A percentile compares a stretch with the other conserved stretches of the same genome.
Evolutionary conservation across 31 red algal species (phyloP).

Genomic region (Odonthalia washingtoniensis): DNA sequence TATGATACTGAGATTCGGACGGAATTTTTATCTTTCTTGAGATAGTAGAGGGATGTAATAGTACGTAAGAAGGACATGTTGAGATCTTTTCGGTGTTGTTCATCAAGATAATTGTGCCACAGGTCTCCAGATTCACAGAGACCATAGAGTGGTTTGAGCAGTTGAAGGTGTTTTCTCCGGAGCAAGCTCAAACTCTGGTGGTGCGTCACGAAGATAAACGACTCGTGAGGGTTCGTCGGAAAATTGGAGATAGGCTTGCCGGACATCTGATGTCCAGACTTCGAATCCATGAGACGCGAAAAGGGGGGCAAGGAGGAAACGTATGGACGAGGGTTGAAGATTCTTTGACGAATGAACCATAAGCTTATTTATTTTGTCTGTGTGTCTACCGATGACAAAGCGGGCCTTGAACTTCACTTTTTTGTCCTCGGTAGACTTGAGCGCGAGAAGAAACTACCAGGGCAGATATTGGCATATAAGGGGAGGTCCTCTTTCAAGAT

Average conservation of each 20-base stretch:
- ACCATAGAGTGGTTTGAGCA: too few species aligned
- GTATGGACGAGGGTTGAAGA: constrained; percentile 31
- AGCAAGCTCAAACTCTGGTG: too few species aligned
- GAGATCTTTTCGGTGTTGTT: constrained; percentile 27
- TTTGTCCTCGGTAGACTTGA: constrained; percentile 43
- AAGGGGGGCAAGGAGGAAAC: constrained; percentile 20
- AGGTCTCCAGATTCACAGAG: too few species aligned
- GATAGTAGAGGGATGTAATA: constrained; percentile 40
- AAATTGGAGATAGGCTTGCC: too few species aligned
- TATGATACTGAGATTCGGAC: background rate
- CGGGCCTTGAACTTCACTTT: constrained; percentile 48
- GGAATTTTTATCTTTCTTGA: too few species aligned
- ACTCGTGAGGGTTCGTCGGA: constrained; percentile 31
- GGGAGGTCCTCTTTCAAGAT: constrained; percentile 31
- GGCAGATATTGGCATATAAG: constrained; percentile 37
- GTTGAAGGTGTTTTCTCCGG: too few species aligned
- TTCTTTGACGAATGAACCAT: constrained; percentile 39
- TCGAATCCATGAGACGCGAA: constrained; percentile 10
- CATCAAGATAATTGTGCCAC: constrained; percentile 31
- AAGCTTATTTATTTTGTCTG: constrained; percentile 48
- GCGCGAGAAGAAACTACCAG: constrained; percentile 38
- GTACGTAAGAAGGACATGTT: constrained; percentile 10
- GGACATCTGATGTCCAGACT: constrained; percentile 44
- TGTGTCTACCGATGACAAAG: constrained; percentile 41
- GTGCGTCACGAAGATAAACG: too few species aligned